Evolutionary conservation across 169 alveolate genomes (phyloP).

Genomic region (Babesia bigemina): DNA sequence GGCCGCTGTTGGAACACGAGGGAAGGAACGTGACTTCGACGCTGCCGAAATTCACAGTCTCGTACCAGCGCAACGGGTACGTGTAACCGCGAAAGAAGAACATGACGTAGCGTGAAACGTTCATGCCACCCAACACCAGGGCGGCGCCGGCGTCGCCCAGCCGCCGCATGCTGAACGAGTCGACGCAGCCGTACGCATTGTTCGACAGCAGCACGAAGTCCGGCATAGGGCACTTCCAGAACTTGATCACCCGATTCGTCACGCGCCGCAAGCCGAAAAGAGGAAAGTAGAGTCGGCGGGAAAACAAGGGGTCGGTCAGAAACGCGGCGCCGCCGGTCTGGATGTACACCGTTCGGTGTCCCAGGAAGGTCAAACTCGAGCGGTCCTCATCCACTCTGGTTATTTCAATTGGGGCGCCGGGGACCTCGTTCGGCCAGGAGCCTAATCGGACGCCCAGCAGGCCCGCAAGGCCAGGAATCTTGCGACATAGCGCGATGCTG

Average conservation of each 20-base stretch:
- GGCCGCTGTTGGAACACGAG: slow-evolving; percentile 37
- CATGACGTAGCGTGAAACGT: slow-evolving; percentile 37
- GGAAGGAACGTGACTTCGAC: slow-evolving; percentile 57
- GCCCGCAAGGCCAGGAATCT: slow-evolving; percentile 15
- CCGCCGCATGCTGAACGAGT: slow-evolving; percentile 44
- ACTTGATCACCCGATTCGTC: slow-evolving; percentile 24
- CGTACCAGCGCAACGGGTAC: slow-evolving; percentile 56
- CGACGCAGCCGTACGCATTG: slow-evolving; percentile 44
- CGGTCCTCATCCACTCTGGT: slow-evolving; percentile 9
- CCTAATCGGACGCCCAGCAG: slow-evolving; percentile 28
- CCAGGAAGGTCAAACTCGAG: slow-evolving; percentile 43
- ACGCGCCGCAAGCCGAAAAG: slow-evolving; percentile 27
- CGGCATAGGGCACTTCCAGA: slow-evolving; percentile 44
- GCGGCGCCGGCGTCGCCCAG: slow-evolving; percentile 59
- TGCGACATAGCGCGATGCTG: slow-evolving; percentile 12
- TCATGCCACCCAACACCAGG: slow-evolving; percentile 54
- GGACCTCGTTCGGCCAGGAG: slow-evolving; percentile 33
- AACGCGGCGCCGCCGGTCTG: slow-evolving; percentile 59
- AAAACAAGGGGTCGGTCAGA: slow-evolving; percentile 57
- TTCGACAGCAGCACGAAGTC: slow-evolving; percentile 52
- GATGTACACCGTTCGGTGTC: slow-evolving; percentile 64
- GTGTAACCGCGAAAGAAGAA: slow-evolving; percentile 39
- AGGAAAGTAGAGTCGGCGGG: slow-evolving; percentile 42
- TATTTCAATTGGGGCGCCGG: not conserved
- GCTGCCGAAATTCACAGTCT: slow-evolving; percentile 50